Evolutionary conservation across 495 filamentous ascomycete genomes (phyloP), one percentile per base, ranked within the genome.

Genomic region (Neohortaea acidophila): DNA sequence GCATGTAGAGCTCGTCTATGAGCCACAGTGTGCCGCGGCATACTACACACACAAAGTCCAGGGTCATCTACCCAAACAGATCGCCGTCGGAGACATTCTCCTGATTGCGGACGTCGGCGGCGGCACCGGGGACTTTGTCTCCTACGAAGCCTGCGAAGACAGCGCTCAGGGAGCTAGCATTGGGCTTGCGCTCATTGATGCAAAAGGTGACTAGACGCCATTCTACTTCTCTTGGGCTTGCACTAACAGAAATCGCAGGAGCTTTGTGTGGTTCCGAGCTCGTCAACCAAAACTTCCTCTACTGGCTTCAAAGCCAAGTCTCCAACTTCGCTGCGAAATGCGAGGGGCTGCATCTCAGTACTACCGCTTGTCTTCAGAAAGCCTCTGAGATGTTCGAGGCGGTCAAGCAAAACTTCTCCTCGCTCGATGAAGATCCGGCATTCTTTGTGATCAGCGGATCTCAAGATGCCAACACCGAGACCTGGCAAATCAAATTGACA

Each of bases 121-220:
- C 5, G 39, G 39, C n/a, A 42, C 39, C 3, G 39, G 39, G 2
- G 39, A 42, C 31, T 42, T 36, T 24, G 39, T 35, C 19, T 24
- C 31, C 9, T 27, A 22, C n/a, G 12, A 14, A 29, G 8, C 27
- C 15, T 21, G 13, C n/a, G 28, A n/a, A n/a, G 14, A 32, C 7
- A 23, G 28, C 31, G 18, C 13, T n/a, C 19, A 6, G 4, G 38
- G 38, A 6, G 38, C 38, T 21, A 19, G 25, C 32, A 29, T 33
- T 3, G n/a, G 25, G 10, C 29, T 41, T 3, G 2, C 2, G 4
- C 11, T 20, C 5, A 20, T 41, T 11, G 29, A 2, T 7, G 6
- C 38, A 14, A 19, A 20, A 14, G 28, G 38, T 33, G 20, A 19
- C 18, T 21, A n/a, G 18, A 33, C 4, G 13, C 8, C 11, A 34